phyloP scores from a whole-genome alignment of 2,329 filamentous ascomycete species.

The Trichoderma cornu-damae region DNA sequence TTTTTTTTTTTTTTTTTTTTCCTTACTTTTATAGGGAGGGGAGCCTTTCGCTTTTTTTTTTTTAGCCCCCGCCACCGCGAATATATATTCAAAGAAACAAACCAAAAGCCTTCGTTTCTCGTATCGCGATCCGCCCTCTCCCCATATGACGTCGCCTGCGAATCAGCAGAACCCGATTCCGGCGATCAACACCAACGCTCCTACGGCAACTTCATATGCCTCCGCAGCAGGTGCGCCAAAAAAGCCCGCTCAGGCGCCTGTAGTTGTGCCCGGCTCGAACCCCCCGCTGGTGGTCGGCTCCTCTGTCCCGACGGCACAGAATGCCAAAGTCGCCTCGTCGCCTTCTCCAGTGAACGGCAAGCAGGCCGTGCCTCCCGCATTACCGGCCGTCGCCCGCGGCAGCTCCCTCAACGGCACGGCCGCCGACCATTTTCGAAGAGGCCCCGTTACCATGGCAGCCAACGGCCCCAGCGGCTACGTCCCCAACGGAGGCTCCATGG shows the following conservation, averaged over 20 bases:
- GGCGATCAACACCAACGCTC: slow-evolving; percentile 55
- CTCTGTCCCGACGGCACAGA: slow-evolving; percentile 46
- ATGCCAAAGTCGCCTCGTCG: slow-evolving; percentile 56
- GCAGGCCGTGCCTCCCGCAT: slow-evolving; percentile 62
- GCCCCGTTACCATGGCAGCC: slow-evolving; percentile 85
- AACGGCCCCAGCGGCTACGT: slow-evolving; percentile 71
- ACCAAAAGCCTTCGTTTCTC: slow-evolving; percentile 20
- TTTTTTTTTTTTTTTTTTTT: slow-evolving; percentile 20
- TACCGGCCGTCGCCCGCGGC: slow-evolving; percentile 61
- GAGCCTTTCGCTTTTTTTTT: no score
- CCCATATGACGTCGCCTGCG: slow-evolving; percentile 58
- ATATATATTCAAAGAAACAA: background rate
- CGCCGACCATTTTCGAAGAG: slow-evolving; percentile 74
- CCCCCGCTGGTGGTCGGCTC: slow-evolving; percentile 52
- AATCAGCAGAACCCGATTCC: slow-evolving; percentile 49
- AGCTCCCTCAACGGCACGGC: slow-evolving; percentile 63
- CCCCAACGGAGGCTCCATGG: slow-evolving; percentile 64
- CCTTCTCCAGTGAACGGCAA: slow-evolving; percentile 83
- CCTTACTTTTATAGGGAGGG: no score
- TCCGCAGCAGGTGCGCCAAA: slow-evolving; percentile 59
- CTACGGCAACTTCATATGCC: slow-evolving; percentile 60
- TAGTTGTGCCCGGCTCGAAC: slow-evolving; percentile 54
- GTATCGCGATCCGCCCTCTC: slow-evolving; percentile 30
- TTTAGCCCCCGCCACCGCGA: slow-evolving; percentile 21
- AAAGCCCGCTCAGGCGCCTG: slow-evolving; percentile 57